Conservation (phyloP, 345 rosid species). For the Salix koriyanagi region DNA sequence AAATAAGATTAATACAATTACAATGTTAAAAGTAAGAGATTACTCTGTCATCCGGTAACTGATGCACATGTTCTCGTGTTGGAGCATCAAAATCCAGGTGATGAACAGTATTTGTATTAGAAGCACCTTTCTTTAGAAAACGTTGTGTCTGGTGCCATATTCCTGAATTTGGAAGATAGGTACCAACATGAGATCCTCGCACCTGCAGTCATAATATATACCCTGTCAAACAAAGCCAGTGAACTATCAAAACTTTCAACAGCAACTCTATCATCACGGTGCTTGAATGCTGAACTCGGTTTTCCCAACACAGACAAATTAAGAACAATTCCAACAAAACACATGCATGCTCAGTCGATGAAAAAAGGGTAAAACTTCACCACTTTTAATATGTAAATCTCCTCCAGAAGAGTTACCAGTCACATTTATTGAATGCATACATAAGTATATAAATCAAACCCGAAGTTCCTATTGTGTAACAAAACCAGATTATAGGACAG, state of each 20-base stretch:
- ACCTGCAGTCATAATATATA: slow-evolving; percentile 46
- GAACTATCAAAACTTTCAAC: background rate
- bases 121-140: slow-evolving; percentile 59
- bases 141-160: slow-evolving; percentile 95
- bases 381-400: background rate
- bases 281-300: background rate
- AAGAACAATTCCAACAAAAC: background rate
- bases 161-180: slow-evolving; percentile 90
- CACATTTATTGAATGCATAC: background rate
- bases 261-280: background rate
- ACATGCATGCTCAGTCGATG: background rate
- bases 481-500: background rate
- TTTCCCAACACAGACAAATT: background rate
- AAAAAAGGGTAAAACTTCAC: background rate
- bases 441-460: background rate
- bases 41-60: slow-evolving; percentile 82
- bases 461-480: background rate
- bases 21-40: background rate
- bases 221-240: slow-evolving; percentile 2
- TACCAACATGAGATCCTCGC: slow-evolving; percentile 90
- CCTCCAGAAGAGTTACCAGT: background rate
- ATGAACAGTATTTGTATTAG: slow-evolving; percentile 53
- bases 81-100: slow-evolving; percentile 99
- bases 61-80: slow-evolving; percentile 83
- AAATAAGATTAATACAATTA: background rate